phyloP scores from a whole-genome alignment of 1,284 basidiomycete species.

The Singerocomus rubriflavus region DNA sequence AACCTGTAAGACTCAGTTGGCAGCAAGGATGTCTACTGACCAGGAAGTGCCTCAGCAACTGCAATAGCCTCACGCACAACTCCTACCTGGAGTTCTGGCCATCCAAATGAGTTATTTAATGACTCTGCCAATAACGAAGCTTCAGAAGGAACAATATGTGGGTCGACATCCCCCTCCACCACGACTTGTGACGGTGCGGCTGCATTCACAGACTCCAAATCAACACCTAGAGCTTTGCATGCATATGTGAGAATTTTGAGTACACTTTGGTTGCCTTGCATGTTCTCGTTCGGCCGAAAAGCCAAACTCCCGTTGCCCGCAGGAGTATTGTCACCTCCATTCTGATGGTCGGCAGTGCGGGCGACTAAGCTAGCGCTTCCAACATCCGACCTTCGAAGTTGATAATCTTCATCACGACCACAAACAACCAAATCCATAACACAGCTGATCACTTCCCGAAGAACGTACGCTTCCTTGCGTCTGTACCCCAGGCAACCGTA shows the following conservation, averaged over 20 bases:
- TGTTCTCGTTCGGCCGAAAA: slow-evolving; percentile 66
- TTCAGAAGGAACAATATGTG: slow-evolving; percentile 28
- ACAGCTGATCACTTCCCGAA: slow-evolving; percentile 81
- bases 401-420: slow-evolving; percentile 64
- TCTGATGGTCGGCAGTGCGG: slow-evolving; percentile 23
- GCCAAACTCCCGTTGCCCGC: slow-evolving; percentile 54
- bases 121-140: slow-evolving; percentile 25
- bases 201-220: slow-evolving; percentile 64
- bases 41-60: slow-evolving; percentile 88
- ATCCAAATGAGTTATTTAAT: slow-evolving; percentile 67
- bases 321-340: slow-evolving; percentile 32
- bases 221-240: slow-evolving; percentile 75
- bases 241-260: slow-evolving; percentile 70
- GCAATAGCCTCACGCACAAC: slow-evolving; percentile 88
- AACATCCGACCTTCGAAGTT: slow-evolving; percentile 36
- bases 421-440: slow-evolving; percentile 78
- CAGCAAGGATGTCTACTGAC: slow-evolving; percentile 41
- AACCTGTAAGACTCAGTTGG: slow-evolving; percentile 14
- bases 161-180: slow-evolving; percentile 5
- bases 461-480: slow-evolving; percentile 81
- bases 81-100: slow-evolving; percentile 91
- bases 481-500: slow-evolving; percentile 78
- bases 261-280: slow-evolving; percentile 77
- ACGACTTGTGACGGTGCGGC: slow-evolving; percentile 32
- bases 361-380: slow-evolving; percentile 48